Evolutionary conservation across 495 filamentous ascomycete species (phyloP), one percentile per base, ranked within the genome.

Genomic region (Penicillium crystallinum): DNA sequence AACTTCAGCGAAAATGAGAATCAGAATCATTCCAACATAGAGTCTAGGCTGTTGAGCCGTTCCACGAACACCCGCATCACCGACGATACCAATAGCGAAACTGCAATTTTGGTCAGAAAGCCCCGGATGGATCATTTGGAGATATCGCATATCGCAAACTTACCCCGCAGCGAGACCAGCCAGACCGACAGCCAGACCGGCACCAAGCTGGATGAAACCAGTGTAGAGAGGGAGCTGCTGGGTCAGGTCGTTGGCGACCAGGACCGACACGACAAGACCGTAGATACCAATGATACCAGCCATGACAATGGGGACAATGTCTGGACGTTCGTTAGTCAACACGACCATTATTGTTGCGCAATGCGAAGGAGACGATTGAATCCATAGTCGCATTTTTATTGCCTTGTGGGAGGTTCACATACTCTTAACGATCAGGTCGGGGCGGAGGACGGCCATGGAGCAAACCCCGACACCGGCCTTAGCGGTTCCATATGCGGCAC

Each of bases 261-360:
- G 74, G 73, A 99, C 93, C 4, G 92, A 97, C 48, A 99, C 93
- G 77, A 99, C 93, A 46, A 99, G 83, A 63, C 93, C 93, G 80
- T 99, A 99, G 76, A 99, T 99, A 86, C 88, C 95, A 74, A 99
- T 97, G 77, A 99, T 99, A 97, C 93, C 93, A 80, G 93, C 93
- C 93, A 99, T 99, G 82, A 99, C 95, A 74, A 98, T 93, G 66
- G 93, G 93, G 53, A 98, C 91, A 68, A 98, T 96, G 80, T 97
- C 93, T 98, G 58, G 17, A 45, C 51, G 38, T 15, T 2, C 18
- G 45, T 71, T 21, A 71, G 63, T 49, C 44, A 53, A 40, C 15
- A 15, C n/a, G 9, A 2, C 10, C n/a, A 23, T 38, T 19, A 8
- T 7, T 7, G 6, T 11, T 23, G 23, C 14, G 15, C n/a, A 23